phyloP scores from a whole-genome alignment of 805 yeast species.

The Candida xiaguanensis region DNA sequence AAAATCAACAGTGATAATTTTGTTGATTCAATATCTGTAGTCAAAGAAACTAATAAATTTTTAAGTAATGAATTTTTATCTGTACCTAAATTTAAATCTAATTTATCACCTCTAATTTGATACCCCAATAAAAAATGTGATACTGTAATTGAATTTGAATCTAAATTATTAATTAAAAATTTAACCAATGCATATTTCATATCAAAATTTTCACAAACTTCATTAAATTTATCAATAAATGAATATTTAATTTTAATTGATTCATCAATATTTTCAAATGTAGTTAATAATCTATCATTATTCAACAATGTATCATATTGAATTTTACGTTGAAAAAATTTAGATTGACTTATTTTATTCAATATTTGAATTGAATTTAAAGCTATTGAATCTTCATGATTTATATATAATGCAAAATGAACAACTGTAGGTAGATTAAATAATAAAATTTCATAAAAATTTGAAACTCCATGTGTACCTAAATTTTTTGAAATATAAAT shows the following conservation, averaged over 20 bases:
- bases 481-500: constrained; percentile 38
- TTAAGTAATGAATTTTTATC: constrained; percentile 56
- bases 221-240: constrained; percentile 62
- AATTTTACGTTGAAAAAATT: constrained; percentile 15
- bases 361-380: constrained; percentile 52
- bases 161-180: constrained; percentile 51
- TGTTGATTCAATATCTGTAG: constrained; percentile 52
- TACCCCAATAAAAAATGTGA: constrained; percentile 81
- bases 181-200: constrained; percentile 58
- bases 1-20: constrained; percentile 55
- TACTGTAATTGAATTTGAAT: constrained; percentile 43
- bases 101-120: constrained; percentile 42
- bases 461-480: constrained; percentile 58
- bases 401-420: constrained; percentile 71
- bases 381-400: constrained; percentile 53
- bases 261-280: constrained; percentile 75
- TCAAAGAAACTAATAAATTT: constrained; percentile 49
- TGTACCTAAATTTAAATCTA: constrained; percentile 39
- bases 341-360: constrained; percentile 43
- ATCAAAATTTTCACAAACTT: constrained; percentile 34
- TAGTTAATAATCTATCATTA: constrained; percentile 62
- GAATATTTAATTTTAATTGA: constrained; percentile 69
- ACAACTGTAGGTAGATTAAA: constrained; percentile 70
- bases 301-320: constrained; percentile 28
- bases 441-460: constrained; percentile 69